phyloP scores from a whole-genome alignment of 2,329 filamentous ascomycete genomes.

The Catunica adiposa region DNA sequence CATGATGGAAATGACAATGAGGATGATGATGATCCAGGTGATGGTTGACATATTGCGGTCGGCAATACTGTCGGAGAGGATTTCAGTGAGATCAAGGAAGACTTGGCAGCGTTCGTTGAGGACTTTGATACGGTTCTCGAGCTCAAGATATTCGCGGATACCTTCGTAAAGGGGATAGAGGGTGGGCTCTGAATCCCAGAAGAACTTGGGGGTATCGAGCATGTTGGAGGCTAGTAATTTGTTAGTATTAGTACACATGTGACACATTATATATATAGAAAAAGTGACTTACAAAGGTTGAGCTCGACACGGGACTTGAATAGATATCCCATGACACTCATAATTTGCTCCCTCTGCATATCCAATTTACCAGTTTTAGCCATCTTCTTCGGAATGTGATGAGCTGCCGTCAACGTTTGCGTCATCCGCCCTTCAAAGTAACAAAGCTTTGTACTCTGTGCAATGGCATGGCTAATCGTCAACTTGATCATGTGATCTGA shows the following conservation, averaged over 20 bases:
- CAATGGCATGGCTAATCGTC: slow-evolving; percentile 92
- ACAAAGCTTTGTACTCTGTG: slow-evolving; percentile 89
- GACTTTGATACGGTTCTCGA: slow-evolving; percentile 87
- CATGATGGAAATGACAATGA: slow-evolving; percentile 79
- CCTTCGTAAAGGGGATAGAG: slow-evolving; percentile 87
- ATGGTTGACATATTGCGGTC: slow-evolving; percentile 92
- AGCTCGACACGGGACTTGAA: slow-evolving; percentile 95
- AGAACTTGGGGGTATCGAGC: slow-evolving; percentile 89
- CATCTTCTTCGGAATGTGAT: slow-evolving; percentile 77
- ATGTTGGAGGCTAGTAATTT: slow-evolving; percentile 63
- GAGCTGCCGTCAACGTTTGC: slow-evolving; percentile 80
- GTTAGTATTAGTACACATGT: neutral
- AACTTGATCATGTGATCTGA: slow-evolving; percentile 97
- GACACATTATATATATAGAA: neutral
- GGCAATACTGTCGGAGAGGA: slow-evolving; percentile 78
- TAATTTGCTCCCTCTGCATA: slow-evolving; percentile 81
- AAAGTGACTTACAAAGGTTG: slow-evolving; percentile 63
- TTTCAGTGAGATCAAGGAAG: slow-evolving; percentile 90
- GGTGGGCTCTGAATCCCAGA: slow-evolving; percentile 95
- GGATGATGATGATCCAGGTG: slow-evolving; percentile 94
- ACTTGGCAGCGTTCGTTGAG: slow-evolving; percentile 94
- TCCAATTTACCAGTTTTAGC: slow-evolving; percentile 80
- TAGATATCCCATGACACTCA: slow-evolving; percentile 74
- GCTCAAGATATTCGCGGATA: slow-evolving; percentile 93
- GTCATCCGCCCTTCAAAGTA: slow-evolving; percentile 96